Evolutionary conservation across 2,329 filamentous ascomycete genomes (phyloP).

Genomic region (Monilinia laxa): DNA sequence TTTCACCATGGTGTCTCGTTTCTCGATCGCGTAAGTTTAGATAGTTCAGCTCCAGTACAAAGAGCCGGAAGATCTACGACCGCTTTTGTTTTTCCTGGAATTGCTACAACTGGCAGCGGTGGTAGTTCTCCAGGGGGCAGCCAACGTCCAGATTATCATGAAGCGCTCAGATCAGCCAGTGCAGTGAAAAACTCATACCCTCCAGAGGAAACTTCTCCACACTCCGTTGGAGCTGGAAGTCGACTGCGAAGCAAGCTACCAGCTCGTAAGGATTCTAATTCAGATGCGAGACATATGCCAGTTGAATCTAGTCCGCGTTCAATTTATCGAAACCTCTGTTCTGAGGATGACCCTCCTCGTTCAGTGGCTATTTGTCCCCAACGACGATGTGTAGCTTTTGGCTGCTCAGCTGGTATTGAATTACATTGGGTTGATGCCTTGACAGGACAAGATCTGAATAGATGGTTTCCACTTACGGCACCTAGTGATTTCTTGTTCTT

Average conservation of each 20-base stretch:
- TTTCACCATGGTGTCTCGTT: constrained; percentile 26
- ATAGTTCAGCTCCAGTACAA: constrained; percentile 30
- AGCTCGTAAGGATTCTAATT: constrained; percentile 3
- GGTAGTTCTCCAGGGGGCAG: constrained; percentile 22
- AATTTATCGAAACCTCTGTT: constrained; percentile 54
- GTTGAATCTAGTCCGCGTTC: constrained; percentile 41
- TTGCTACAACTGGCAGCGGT: constrained; percentile 28
- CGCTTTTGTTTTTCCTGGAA: constrained; percentile 33
- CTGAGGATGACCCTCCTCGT: constrained; percentile 60
- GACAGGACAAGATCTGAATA: constrained; percentile 50
- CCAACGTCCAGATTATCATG: constrained; percentile 29
- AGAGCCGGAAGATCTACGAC: constrained; percentile 20
- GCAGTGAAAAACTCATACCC: constrained; percentile 24
- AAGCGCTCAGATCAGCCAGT: constrained; percentile 22
- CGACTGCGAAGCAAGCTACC: constrained; percentile 24
- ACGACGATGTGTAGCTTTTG: constrained; percentile 63
- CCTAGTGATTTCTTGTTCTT: constrained; percentile 60
- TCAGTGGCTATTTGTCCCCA: constrained; percentile 66
- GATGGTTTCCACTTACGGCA: constrained; percentile 56
- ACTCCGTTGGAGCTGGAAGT: constrained; percentile 17
- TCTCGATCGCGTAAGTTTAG: constrained; percentile 32
- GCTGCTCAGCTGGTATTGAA: constrained; percentile 61
- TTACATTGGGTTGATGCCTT: constrained; percentile 56
- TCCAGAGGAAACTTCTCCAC: constrained; percentile 22
- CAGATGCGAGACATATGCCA: constrained; percentile 30